These are phyloP conservation scores for Phytophthora rubi DNA, from an alignment of 352 stramenopile species.

Conservation along the genomic window DNA sequence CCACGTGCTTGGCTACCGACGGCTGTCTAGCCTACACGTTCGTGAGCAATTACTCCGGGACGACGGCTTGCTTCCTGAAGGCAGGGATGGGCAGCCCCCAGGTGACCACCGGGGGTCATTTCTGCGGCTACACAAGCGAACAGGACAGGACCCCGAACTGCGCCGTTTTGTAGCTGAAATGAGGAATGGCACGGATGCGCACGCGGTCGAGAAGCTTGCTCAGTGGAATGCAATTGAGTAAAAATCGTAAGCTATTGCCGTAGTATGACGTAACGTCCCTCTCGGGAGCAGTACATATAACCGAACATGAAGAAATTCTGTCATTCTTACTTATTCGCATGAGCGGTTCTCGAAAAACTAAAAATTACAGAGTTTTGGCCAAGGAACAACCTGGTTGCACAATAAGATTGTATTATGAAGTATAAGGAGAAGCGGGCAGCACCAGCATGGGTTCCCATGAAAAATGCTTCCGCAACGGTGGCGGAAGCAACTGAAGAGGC, in stretches of 20 bases:
- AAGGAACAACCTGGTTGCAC: too few species aligned
- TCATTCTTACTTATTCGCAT: too few species aligned
- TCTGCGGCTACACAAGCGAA: constrained; percentile 35
- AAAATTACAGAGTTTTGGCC: too few species aligned
- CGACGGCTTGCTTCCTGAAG: constrained; percentile 45
- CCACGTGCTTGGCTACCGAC: constrained; percentile 34
- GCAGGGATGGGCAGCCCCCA: constrained; percentile 28
- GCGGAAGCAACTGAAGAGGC: too few species aligned
- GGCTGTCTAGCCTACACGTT: constrained; percentile 62
- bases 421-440: too few species aligned
- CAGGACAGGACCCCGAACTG: constrained; percentile 33
- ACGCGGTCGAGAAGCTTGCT: constrained; percentile 10
- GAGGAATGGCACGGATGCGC: constrained; percentile 2
- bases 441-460: too few species aligned
- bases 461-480: too few species aligned
- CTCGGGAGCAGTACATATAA: too few species aligned
- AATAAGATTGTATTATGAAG: too few species aligned
- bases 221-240: not conserved
- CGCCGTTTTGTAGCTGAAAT: constrained; percentile 11
- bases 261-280: too few species aligned
- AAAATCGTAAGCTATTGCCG: not conserved
- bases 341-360: too few species aligned
- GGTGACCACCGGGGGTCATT: constrained; percentile 19
- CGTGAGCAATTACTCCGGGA: constrained; percentile 43
- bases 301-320: too few species aligned